phyloP scores from a whole-genome alignment of 1,284 basidiomycete species.

The Heliocybe sulcata region DNA sequence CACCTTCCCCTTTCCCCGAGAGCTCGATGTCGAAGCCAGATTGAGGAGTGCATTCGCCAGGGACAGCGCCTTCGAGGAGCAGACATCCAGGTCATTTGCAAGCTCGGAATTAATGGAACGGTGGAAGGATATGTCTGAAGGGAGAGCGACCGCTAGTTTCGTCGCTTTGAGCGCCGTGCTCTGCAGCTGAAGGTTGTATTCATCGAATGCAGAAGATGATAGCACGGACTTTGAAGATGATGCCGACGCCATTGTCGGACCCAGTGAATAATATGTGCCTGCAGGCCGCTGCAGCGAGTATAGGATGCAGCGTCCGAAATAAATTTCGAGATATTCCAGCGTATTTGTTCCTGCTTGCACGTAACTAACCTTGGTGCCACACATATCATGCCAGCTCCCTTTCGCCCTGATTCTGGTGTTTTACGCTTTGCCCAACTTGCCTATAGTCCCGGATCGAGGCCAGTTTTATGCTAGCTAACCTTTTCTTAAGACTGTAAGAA shows the following conservation, averaged over 20 bases:
- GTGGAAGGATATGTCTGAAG: slow-evolving; percentile 75
- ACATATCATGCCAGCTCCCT: no score
- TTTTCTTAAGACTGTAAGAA: no score
- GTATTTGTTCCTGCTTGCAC: no score
- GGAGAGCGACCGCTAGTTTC: slow-evolving; percentile 48
- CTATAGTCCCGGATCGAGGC: no score
- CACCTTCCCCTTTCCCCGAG: slow-evolving; percentile 41
- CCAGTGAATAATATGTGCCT: no score
- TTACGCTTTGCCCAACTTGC: no score
- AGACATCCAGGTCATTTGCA: slow-evolving; percentile 56
- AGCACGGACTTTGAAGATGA: slow-evolving; percentile 2
- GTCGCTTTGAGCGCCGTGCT: slow-evolving; percentile 52
- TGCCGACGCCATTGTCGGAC: neutral
- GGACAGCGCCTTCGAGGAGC: slow-evolving; percentile 51
- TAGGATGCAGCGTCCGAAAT: no score
- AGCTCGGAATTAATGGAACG: slow-evolving; percentile 74
- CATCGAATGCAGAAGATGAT: slow-evolving; percentile 21
- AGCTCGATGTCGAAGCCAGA: slow-evolving; percentile 37
- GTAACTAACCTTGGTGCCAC: no score
- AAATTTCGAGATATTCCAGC: no score
- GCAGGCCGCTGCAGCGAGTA: no score
- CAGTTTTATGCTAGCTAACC: no score
- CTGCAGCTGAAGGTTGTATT: slow-evolving; percentile 47
- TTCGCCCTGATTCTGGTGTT: no score
- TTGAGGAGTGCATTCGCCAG: slow-evolving; percentile 60